A percentile compares a stretch with the other conserved stretches of the same genome.
Conservation (phyloP, 2,329 filamentous ascomycete species). For the Colletotrichum plurivorum region DNA sequence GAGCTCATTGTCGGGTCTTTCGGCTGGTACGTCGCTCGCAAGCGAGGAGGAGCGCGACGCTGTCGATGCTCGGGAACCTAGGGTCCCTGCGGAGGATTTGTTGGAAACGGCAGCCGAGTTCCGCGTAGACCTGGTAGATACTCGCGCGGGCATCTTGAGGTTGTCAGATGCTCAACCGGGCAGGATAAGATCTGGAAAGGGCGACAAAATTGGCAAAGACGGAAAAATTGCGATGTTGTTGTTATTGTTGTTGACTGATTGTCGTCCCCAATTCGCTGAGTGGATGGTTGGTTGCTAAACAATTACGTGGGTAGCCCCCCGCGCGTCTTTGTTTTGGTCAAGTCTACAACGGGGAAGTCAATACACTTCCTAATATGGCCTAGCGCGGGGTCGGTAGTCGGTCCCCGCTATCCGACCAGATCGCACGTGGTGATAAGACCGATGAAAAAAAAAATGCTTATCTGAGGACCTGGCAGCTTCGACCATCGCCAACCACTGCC, state of each 20-base stretch:
- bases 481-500: conserved; percentile 10
- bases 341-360: conserved; percentile 27
- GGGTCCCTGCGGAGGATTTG: conserved; percentile 55
- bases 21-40: conserved; percentile 73
- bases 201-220: conserved; percentile 15
- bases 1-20: conserved; percentile 78
- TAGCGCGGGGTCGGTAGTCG: conserved; percentile 40
- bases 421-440: conserved; percentile 40
- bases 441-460: conserved; percentile 40
- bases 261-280: no score
- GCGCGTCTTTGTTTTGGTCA: conserved; percentile 42
- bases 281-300: neutral
- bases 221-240: conserved; percentile 14
- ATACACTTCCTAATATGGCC: conserved; percentile 37
- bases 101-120: conserved; percentile 58
- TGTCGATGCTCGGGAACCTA: conserved; percentile 59
- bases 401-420: conserved; percentile 7
- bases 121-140: conserved; percentile 62
- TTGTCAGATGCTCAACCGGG: conserved; percentile 3
- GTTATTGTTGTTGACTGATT: conserved; percentile 27
- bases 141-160: conserved; percentile 64
- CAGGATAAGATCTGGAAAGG: neutral
- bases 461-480: conserved; percentile 26
- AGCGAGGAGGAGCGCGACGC: conserved; percentile 63
- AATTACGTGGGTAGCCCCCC: conserved; percentile 35